Evolutionary conservation across 495 filamentous ascomycete genomes (phyloP).

Genomic region (Penicillium taxi): DNA sequence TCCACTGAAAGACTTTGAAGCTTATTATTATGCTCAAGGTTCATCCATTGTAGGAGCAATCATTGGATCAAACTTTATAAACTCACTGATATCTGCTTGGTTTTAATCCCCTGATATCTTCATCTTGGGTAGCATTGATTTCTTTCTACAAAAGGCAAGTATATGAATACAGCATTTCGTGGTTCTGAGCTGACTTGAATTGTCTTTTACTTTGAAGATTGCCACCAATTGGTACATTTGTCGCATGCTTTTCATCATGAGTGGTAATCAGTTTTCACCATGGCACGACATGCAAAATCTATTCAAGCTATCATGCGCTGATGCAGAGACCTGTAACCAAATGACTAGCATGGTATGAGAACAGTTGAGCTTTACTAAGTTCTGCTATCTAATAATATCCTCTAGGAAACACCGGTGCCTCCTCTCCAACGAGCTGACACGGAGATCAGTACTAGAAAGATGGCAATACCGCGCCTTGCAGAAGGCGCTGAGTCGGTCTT

Average conservation of each 20-base stretch:
- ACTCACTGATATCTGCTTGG: no score
- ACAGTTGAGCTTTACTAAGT: background rate
- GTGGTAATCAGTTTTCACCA: constrained; percentile 18
- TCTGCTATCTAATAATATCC: constrained; percentile 2
- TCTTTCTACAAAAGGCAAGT: background rate
- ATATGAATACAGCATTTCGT: background rate
- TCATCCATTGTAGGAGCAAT: no score
- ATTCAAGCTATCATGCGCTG: constrained; percentile 25
- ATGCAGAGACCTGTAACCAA: constrained; percentile 24
- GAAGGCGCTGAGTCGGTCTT: constrained; percentile 34
- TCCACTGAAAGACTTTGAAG: no score
- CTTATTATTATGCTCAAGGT: no score
- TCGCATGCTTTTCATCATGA: constrained; percentile 16
- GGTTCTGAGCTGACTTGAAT: background rate
- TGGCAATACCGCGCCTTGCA: constrained; percentile 37
- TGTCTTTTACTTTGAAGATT: background rate
- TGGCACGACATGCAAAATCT: constrained; percentile 26
- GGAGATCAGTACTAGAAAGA: constrained; percentile 24
- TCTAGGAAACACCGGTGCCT: constrained; percentile 19
- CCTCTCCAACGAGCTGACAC: constrained; percentile 14
- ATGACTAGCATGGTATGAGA: constrained; percentile 21
- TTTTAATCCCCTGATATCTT: no score
- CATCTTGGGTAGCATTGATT: no score
- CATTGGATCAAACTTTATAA: background rate
- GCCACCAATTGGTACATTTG: background rate